A percentile compares a stretch with the other conserved stretches of the same genome.
phyloP scores from a whole-genome alignment of 176 grass and related monocot species.

The Eremochloa ophiuroides region DNA sequence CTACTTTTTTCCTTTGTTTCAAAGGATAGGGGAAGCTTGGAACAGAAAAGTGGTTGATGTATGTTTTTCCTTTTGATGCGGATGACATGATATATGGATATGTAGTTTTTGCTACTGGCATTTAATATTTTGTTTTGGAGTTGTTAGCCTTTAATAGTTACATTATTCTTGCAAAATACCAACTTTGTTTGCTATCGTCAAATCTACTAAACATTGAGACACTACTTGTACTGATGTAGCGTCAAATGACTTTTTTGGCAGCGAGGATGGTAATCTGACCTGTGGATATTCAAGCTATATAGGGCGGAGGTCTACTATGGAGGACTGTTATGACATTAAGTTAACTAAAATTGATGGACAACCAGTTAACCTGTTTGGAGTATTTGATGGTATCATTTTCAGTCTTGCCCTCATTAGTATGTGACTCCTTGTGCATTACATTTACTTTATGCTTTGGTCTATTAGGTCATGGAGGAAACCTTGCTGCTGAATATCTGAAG shows the following conservation, averaged over 20 bases:
- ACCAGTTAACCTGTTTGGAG: constrained; percentile 63
- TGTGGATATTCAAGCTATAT: constrained; percentile 74
- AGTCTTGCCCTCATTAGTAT: constrained; percentile 9
- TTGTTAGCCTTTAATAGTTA: background rate
- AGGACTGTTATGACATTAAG: constrained; percentile 77
- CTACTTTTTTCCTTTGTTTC: background rate
- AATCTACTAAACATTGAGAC: background rate
- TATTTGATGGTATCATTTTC: constrained; percentile 78
- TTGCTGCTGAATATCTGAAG: constrained; percentile 83
- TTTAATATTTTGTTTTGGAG: background rate
- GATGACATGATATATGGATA: background rate
- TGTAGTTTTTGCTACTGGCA: background rate
- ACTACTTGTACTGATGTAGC: background rate
- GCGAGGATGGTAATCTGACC: constrained; percentile 59
- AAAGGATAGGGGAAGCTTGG: background rate
- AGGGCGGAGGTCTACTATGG: constrained; percentile 68
- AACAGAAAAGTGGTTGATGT: background rate
- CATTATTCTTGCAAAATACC: background rate
- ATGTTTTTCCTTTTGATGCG: background rate
- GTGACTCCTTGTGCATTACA: background rate
- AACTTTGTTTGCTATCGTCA: background rate
- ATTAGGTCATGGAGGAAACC: constrained; percentile 68
- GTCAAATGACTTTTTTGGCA: constrained; percentile 32
- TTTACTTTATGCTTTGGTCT: constrained; percentile 22
- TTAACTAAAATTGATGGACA: constrained; percentile 43